These are phyloP conservation scores for Bretziella fagacearum DNA, from an alignment of 2,329 filamentous ascomycete genomes.

Conservation along the genomic window DNA sequence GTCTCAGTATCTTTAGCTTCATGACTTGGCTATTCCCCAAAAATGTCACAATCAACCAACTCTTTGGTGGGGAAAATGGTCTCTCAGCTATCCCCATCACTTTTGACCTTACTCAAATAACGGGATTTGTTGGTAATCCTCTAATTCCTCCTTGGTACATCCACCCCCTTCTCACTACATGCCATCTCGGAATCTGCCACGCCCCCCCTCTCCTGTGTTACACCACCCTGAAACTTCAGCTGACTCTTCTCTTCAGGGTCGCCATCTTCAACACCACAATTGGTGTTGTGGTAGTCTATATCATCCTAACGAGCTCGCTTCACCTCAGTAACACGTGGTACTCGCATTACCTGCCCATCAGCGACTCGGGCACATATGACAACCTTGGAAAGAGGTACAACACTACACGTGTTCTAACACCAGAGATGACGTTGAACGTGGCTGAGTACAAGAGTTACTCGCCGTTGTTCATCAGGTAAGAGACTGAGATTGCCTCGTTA, in stretches of 20 bases:
- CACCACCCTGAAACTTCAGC: not conserved
- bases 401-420: conserved; percentile 43
- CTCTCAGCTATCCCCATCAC: conserved; percentile 53
- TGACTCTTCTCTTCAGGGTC: conserved; percentile 28
- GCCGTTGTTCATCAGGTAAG: conserved; percentile 43
- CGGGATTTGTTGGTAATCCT: conserved; percentile 50
- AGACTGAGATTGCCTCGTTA: too few species aligned
- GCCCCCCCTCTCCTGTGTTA: too few species aligned
- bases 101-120: conserved; percentile 60
- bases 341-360: conserved; percentile 48
- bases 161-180: not conserved
- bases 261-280: conserved; percentile 58
- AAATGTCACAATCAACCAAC: conserved; percentile 50
- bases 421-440: conserved; percentile 44
- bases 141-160: conserved; percentile 50
- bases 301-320: conserved; percentile 39
- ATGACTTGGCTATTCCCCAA: conserved; percentile 56
- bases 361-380: conserved; percentile 53
- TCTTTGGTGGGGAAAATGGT: conserved; percentile 54
- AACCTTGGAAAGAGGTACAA: conserved; percentile 50
- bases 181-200: not conserved
- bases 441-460: conserved; percentile 50
- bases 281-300: conserved; percentile 48
- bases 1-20: conserved; percentile 53
- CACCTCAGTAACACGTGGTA: conserved; percentile 54